Conservation (phyloP, 169 alveolate genomes). For the Plasmodium vivax region DNA sequence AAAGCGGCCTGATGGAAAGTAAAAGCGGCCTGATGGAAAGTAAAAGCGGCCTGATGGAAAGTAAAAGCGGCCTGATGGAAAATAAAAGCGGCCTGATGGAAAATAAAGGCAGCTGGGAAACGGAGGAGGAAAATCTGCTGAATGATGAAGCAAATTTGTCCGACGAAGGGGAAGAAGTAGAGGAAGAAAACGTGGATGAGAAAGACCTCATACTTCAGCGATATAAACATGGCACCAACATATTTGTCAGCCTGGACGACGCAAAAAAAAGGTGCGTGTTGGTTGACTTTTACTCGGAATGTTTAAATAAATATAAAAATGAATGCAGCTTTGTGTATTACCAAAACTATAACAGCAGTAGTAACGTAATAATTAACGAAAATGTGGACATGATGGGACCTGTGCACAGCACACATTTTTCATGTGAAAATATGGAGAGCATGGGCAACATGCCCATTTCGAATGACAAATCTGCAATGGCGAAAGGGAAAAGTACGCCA, state of each 20-base stretch:
- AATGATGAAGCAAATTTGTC: slow-evolving; percentile 43
- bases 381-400: slow-evolving; percentile 8
- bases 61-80: not conserved
- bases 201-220: slow-evolving; percentile 65
- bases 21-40: slow-evolving; percentile 12
- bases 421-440: slow-evolving; percentile 6
- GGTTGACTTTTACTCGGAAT: slow-evolving; percentile 83
- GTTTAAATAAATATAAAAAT: slow-evolving; percentile 80
- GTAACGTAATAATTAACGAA: slow-evolving; percentile 41
- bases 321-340: slow-evolving; percentile 80
- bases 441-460: not conserved
- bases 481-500: slow-evolving; percentile 8
- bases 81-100: slow-evolving; percentile 2
- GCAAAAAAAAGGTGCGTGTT: slow-evolving; percentile 9
- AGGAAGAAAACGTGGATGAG: slow-evolving; percentile 50
- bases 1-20: slow-evolving; percentile 22
- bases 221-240: slow-evolving; percentile 69
- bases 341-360: slow-evolving; percentile 73
- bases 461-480: slow-evolving; percentile 7
- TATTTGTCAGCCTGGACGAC: slow-evolving; percentile 9
- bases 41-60: not conserved
- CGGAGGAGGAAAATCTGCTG: slow-evolving; percentile 41
- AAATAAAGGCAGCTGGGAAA: slow-evolving; percentile 44
- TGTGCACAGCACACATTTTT: not conserved
- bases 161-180: slow-evolving; percentile 68